phyloP scores from a whole-genome alignment of 2,329 filamentous ascomycete genomes.

The Neospermospora avenae region DNA sequence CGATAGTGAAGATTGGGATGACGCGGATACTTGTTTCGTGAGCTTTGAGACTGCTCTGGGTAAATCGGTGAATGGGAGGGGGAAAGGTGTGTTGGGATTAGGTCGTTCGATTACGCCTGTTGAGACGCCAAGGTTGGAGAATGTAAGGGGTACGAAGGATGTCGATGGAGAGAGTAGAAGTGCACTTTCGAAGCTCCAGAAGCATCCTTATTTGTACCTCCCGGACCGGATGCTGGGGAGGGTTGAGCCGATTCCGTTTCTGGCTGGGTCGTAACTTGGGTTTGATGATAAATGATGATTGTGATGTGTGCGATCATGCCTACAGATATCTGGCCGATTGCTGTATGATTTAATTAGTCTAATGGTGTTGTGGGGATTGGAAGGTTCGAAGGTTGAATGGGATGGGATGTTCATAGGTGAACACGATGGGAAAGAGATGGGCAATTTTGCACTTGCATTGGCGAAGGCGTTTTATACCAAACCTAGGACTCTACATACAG shows the following conservation, averaged over 20 bases:
- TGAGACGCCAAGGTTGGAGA: constrained; percentile 21
- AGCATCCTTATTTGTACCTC: constrained; percentile 5
- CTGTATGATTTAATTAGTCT: too few relatives aligned
- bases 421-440: background rate
- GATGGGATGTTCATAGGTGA: background rate
- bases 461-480: constrained; percentile 21
- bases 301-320: background rate
- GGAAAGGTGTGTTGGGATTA: constrained; percentile 14
- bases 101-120: constrained; percentile 22
- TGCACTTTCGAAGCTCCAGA: constrained; percentile 8
- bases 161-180: constrained; percentile 14
- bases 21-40: constrained; percentile 13
- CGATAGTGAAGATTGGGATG: constrained; percentile 20
- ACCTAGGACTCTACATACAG: background rate
- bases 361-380: background rate
- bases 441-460: constrained; percentile 11
- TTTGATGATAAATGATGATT: background rate
- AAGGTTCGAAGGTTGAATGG: background rate
- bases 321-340: background rate
- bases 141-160: constrained; percentile 14
- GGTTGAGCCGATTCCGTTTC: constrained; percentile 14
- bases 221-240: background rate
- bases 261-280: constrained; percentile 13
- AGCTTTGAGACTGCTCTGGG: constrained; percentile 1
- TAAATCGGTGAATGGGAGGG: constrained; percentile 6